phyloP scores from a whole-genome alignment of 2,329 filamentous ascomycete genomes.

The Biscogniauxia marginata region DNA sequence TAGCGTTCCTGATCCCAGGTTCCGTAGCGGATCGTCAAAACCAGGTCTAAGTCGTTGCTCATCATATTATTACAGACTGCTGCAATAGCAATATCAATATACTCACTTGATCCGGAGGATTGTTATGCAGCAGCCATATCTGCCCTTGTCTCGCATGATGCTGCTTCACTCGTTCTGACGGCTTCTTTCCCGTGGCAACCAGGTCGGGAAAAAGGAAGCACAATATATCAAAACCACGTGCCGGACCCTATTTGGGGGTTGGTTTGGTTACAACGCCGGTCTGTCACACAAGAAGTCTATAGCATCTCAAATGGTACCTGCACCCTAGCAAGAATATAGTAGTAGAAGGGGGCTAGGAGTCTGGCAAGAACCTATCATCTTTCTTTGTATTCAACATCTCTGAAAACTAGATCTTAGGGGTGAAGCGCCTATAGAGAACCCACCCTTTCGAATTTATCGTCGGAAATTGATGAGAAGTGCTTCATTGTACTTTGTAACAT shows the following conservation, averaged over 20 bases:
- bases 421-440: neutral
- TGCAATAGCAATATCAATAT: constrained; percentile 12
- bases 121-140: constrained; percentile 5
- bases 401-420: neutral
- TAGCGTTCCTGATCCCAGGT: constrained; percentile 9
- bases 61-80: constrained; percentile 3
- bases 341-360: constrained; percentile 3
- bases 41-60: constrained; percentile 12
- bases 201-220: constrained; percentile 21
- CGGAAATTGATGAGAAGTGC: neutral
- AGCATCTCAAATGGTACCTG: constrained; percentile 17
- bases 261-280: constrained; percentile 10
- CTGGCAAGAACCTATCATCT: neutral
- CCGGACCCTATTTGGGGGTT: constrained; percentile 12
- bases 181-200: constrained; percentile 24
- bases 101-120: constrained; percentile 7
- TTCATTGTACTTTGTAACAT: neutral
- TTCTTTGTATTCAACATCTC: neutral
- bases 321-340: constrained; percentile 13
- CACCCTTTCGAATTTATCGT: neutral
- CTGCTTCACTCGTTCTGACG: constrained; percentile 11
- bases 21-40: constrained; percentile 9
- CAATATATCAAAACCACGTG: constrained; percentile 27
- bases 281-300: constrained; percentile 11
- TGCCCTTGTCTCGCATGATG: constrained; percentile 10